Evolutionary conservation across 805 yeast species (phyloP), one percentile per base, ranked within the genome.

Genomic region (Ogataea kodamae): DNA sequence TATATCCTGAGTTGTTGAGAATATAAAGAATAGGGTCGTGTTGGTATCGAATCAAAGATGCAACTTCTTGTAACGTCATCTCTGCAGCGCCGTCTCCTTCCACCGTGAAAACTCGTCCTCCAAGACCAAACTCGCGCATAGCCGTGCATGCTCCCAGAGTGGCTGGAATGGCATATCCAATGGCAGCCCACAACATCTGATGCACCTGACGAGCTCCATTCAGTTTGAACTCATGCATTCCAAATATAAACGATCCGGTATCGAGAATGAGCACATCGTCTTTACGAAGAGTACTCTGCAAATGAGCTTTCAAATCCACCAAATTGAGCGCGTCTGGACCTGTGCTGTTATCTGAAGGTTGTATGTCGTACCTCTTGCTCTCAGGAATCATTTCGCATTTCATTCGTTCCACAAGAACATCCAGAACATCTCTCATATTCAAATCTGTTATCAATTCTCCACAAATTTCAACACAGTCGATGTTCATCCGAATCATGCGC

Each of bases 51-150:
- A 70, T 37, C 35, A 55, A 62, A 0, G 72, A 59, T 2, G 70
- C 65, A 29, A 70, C 50, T 38, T 72, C 77, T 49, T 72, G 77
- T 25, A 67, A 46, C 2, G 74, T 65, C 76, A 72, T 72, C 52
- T 72, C 75, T 1, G 76, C 75, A 3, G 76, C 67, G 0, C 77
- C 77, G 45, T 72, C 77, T n/a, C 77, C 77, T 50, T 70, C 72
- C 7, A 72, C 48, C 9, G 70, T 56, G 13, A 68, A 38, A 3
- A 71, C 65, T 36, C 70, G 56, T 14, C 70, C 59, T 2, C 56
- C 55, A 13, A 46, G 17, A 2, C 61, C 59, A 32, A 62, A 50
- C 38, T 72, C 77, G 24, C 57, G 59, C 21, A 61, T 49, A 0
- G 74, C 77, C 27, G 70, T 37, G 6, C 65, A 49, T 1, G 66